Evolutionary conservation across 1,284 basidiomycete species (phyloP).

Genomic region (Puccinia coronata): DNA sequence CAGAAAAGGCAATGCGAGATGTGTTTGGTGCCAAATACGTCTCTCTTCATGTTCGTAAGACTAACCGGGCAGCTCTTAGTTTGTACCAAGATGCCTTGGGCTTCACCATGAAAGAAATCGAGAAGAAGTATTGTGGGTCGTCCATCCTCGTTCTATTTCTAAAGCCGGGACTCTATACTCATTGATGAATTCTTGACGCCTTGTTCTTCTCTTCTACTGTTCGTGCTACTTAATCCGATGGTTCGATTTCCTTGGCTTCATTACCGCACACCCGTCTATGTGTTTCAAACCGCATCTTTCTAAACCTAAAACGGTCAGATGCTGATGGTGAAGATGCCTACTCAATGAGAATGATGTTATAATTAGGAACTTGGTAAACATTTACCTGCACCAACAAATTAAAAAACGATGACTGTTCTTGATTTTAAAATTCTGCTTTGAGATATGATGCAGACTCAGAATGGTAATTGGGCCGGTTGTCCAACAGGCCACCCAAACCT

Average conservation of each 20-base stretch:
- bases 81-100: constrained; percentile 81
- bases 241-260: background rate
- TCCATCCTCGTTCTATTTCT: background rate
- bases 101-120: constrained; percentile 73
- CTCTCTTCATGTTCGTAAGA: constrained; percentile 81
- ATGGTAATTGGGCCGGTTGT: too few relatives aligned
- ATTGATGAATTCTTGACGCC: background rate
- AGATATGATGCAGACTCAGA: too few relatives aligned
- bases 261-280: background rate
- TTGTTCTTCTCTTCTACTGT: background rate
- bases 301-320: constrained; percentile 63
- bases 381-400: background rate
- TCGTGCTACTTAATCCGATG: constrained; percentile 18
- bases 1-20: constrained; percentile 83
- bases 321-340: constrained; percentile 91
- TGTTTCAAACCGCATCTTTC: background rate
- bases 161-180: too few relatives aligned
- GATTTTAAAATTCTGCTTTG: too few relatives aligned
- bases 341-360: constrained; percentile 69
- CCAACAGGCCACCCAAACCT: too few relatives aligned
- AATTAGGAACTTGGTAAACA: too few relatives aligned
- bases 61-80: constrained; percentile 78
- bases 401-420: background rate
- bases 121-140: constrained; percentile 76
- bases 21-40: constrained; percentile 75